phyloP scores from a whole-genome alignment of 1,284 basidiomycete species.

The Amylostereum areolatum region DNA sequence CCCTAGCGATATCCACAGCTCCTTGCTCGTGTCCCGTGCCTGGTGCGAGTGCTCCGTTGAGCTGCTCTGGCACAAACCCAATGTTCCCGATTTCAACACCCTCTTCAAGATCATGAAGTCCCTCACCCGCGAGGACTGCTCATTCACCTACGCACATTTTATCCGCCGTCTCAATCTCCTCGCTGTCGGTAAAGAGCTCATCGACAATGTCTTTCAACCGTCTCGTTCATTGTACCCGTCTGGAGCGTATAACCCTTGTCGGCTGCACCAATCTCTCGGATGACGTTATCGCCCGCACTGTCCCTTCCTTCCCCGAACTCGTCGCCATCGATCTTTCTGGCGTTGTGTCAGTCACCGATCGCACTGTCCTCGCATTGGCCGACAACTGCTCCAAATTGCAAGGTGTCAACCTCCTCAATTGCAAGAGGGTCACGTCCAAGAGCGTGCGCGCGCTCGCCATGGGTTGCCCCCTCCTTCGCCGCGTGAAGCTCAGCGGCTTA shows the following conservation, averaged over 20 bases:
- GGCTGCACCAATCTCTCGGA: conserved; percentile 75
- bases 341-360: conserved; percentile 65
- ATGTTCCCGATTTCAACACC: conserved; percentile 64
- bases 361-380: conserved; percentile 69
- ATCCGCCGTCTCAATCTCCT: conserved; percentile 91
- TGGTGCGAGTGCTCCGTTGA: conserved; percentile 98
- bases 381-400: conserved; percentile 73
- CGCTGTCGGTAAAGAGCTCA: conserved; percentile 65
- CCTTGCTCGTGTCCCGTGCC: conserved; percentile 79
- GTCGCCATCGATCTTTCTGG: conserved; percentile 88
- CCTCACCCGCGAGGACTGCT: conserved; percentile 54
- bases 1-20: conserved; percentile 67
- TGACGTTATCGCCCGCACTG: conserved; percentile 60
- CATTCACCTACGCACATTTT: conserved; percentile 86
- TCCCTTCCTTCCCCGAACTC: conserved; percentile 70
- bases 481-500: conserved; percentile 84
- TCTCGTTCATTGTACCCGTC: conserved; percentile 72
- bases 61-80: conserved; percentile 91
- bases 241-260: conserved; percentile 91
- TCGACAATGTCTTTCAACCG: conserved; percentile 75
- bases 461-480: conserved; percentile 72
- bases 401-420: conserved; percentile 89
- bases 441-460: conserved; percentile 76
- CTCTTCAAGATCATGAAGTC: conserved; percentile 76
- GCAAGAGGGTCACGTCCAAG: conserved; percentile 75